phyloP scores from a whole-genome alignment of 1,284 basidiomycete species.

The Phellopilus nigrolimitatus region DNA sequence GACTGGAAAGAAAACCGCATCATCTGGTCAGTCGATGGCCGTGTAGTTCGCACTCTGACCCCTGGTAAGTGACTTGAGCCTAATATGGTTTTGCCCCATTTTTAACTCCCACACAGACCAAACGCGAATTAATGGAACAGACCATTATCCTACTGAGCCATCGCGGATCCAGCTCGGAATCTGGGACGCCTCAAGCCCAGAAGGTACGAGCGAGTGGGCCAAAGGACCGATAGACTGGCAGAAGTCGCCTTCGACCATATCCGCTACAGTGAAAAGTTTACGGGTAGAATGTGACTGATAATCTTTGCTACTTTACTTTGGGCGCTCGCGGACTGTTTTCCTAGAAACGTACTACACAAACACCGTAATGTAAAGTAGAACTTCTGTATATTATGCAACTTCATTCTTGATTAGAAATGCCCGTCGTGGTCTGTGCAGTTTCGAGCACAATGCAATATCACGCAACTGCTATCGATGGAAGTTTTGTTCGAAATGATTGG shows the following conservation, averaged over 20 bases:
- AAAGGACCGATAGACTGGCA: conserved; percentile 43
- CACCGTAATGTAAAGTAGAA: too few species aligned
- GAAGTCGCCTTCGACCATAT: conserved; percentile 31
- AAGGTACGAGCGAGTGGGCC: conserved; percentile 43
- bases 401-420: too few species aligned
- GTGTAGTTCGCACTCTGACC: conserved; percentile 32
- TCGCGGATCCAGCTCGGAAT: conserved; percentile 40
- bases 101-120: conserved; percentile 26
- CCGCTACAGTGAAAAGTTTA: conserved; percentile 36
- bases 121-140: conserved; percentile 33
- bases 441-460: too few species aligned
- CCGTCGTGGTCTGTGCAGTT: too few species aligned
- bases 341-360: too few species aligned
- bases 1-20: conserved; percentile 40
- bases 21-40: conserved; percentile 40
- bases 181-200: conserved; percentile 44
- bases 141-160: conserved; percentile 36
- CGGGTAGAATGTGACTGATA: conserved; percentile 34
- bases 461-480: too few species aligned
- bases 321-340: too few species aligned
- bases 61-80: conserved; percentile 30
- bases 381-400: too few species aligned
- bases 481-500: too few species aligned
- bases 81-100: neutral
- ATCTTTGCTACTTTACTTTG: neutral